Conservation (phyloP, 2,329 filamentous ascomycete genomes). For the Verticillium nonalfalfae region DNA sequence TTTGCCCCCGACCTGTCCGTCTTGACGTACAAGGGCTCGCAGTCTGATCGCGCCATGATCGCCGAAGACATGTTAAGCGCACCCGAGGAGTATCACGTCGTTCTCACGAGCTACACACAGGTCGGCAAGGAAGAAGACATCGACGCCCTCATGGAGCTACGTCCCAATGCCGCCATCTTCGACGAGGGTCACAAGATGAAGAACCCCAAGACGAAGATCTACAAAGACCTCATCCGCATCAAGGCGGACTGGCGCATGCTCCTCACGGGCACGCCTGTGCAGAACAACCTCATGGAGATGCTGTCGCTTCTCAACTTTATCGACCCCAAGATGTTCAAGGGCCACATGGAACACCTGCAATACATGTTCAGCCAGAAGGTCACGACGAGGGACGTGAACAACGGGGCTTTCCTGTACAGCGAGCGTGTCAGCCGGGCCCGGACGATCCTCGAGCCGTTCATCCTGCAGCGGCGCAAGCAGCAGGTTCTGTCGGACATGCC, state of each 20-base stretch:
- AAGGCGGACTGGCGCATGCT: constrained; percentile 78
- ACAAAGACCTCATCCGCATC: constrained; percentile 72
- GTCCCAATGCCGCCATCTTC: constrained; percentile 61
- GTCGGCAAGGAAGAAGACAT: constrained; percentile 45
- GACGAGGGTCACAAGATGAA: constrained; percentile 94
- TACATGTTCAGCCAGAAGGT: constrained; percentile 90
- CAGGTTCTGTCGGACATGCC: constrained; percentile 85
- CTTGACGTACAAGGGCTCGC: constrained; percentile 62
- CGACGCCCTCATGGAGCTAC: constrained; percentile 39
- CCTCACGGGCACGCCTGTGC: constrained; percentile 83
- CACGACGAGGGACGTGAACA: constrained; percentile 69
- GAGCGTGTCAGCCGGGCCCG: constrained; percentile 83
- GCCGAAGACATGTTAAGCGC: constrained; percentile 59
- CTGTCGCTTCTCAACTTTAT: constrained; percentile 90
- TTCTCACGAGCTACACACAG: constrained; percentile 57
- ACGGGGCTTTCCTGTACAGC: constrained; percentile 78
- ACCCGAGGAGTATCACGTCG: constrained; percentile 56
- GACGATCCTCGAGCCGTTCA: constrained; percentile 91
- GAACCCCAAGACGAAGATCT: constrained; percentile 77
- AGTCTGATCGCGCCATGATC: constrained; percentile 61
- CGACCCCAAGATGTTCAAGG: constrained; percentile 75
- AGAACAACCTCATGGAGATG: constrained; percentile 92
- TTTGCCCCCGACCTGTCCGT: constrained; percentile 77
- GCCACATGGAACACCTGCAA: constrained; percentile 71
- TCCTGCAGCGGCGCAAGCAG: constrained; percentile 86